Evolutionary conservation across 2,329 filamentous ascomycete species (phyloP).

Genomic region (Xylaria polymorpha): DNA sequence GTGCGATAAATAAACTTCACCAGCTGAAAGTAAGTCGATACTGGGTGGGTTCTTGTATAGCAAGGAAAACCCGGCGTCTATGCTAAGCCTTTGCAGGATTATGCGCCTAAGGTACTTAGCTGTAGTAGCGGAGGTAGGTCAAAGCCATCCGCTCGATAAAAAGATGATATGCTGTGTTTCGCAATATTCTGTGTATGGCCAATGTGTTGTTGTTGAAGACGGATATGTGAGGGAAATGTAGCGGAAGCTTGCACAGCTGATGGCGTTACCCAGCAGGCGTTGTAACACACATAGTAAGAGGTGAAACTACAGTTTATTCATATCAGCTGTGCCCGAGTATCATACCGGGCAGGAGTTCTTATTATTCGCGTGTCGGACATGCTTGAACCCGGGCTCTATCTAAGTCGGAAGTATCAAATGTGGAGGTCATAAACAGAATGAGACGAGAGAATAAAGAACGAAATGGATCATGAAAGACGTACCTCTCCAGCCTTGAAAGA

Average conservation of each 20-base stretch:
- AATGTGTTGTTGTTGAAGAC: conserved; percentile 4
- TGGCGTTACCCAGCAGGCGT: conserved; percentile 1
- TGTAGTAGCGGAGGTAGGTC: neutral
- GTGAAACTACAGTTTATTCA: neutral
- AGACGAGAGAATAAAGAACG: conserved; percentile 11
- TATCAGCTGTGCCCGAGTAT: conserved; percentile 11
- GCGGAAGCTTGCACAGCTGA: conserved; percentile 1
- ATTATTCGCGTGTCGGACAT: neutral
- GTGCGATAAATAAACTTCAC: conserved; percentile 1
- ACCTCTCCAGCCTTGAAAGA: conserved; percentile 11
- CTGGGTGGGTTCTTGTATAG: neutral
- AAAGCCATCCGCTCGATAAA: neutral
- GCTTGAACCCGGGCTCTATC: neutral
- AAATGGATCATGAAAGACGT: neutral
- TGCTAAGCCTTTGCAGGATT: neutral
- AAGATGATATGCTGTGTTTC: neutral
- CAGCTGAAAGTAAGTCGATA: too few species aligned
- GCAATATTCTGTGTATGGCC: neutral
- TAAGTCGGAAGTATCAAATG: neutral
- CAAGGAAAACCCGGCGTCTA: neutral
- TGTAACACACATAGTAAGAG: conserved; percentile 4
- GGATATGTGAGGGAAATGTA: conserved; percentile 11
- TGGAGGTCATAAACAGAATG: conserved; percentile 2
- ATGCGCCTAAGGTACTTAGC: neutral
- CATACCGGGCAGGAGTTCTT: neutral